These are phyloP conservation scores for Cyclocybe aegerita DNA, from an alignment of 768 basidiomycete genomes.

Conservation along the genomic window DNA sequence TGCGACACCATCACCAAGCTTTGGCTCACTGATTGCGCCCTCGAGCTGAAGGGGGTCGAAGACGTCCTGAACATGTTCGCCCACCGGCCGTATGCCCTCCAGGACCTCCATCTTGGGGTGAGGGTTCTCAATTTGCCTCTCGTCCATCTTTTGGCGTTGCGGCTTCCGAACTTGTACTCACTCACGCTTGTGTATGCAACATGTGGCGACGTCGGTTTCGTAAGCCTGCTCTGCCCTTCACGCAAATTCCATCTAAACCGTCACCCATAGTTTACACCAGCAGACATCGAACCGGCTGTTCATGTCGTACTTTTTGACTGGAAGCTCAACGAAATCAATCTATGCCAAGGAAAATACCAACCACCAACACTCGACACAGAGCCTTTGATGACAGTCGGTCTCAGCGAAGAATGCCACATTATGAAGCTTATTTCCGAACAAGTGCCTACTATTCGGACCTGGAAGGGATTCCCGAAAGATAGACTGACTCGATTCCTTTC, in stretches of 20 bases:
- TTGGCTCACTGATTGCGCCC: slow-evolving; percentile 20
- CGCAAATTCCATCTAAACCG: not conserved
- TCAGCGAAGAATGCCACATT: not conserved
- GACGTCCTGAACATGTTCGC: slow-evolving; percentile 23
- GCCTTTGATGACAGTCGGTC: not conserved
- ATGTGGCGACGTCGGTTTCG: not conserved
- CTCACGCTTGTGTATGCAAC: slow-evolving; percentile 17
- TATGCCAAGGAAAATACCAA: slow-evolving; percentile 7
- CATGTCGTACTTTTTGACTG: slow-evolving; percentile 1
- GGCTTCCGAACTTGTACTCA: slow-evolving; percentile 20
- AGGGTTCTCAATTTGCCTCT: slow-evolving; percentile 12
- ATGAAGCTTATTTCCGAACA: not conserved
- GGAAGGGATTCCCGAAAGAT: slow-evolving; percentile 1
- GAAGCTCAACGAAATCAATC: slow-evolving; percentile 6
- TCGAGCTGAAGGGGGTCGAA: slow-evolving; percentile 18
- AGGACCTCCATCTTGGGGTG: slow-evolving; percentile 23
- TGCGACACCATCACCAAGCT: slow-evolving; percentile 25
- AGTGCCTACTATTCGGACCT: slow-evolving; percentile 1
- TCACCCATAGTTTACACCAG: not conserved
- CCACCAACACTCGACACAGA: not conserved
- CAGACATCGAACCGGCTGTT: not conserved
- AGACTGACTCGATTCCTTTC: too few species aligned
- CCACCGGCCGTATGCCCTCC: slow-evolving; percentile 18
- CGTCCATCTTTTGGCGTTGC: slow-evolving; percentile 18
- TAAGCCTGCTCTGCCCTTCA: not conserved